Evolutionary conservation across 371 early-diverging fungal species (phyloP).

Genomic region (Entomophthora muscae): DNA sequence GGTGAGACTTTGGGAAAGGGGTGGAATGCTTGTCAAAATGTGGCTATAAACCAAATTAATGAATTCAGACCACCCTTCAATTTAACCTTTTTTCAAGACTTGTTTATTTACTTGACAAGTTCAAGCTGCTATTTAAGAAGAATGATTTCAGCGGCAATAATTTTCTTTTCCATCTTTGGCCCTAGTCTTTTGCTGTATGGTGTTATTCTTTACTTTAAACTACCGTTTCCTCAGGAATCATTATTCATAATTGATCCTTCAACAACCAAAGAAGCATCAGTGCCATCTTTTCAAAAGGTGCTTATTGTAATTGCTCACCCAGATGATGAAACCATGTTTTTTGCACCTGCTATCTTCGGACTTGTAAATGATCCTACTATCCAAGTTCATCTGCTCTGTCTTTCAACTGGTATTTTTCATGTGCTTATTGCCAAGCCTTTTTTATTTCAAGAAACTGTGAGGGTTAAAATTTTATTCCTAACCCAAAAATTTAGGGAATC

Average conservation of each 20-base stretch:
- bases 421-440: background rate
- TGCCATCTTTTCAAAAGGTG: conserved; percentile 14
- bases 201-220: background rate
- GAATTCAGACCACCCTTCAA: no score
- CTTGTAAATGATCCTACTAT: conserved; percentile 25
- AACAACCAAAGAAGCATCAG: background rate
- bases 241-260: background rate
- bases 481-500: conserved; percentile 31
- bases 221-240: background rate
- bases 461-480: no score
- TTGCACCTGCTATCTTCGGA: conserved; percentile 66
- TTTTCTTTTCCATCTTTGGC: background rate
- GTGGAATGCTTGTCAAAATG: no score
- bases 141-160: background rate
- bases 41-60: no score
- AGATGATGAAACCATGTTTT: conserved; percentile 99
- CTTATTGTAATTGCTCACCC: conserved; percentile 93
- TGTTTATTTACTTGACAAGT: no score
- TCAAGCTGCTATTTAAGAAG: no score
- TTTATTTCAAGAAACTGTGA: no score
- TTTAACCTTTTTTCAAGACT: no score
- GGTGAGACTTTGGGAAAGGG: no score
- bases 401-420: conserved; percentile 51
- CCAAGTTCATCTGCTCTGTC: conserved; percentile 53
- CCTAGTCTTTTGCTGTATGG: background rate